Base-by-base conservation (phyloP, 2,329 filamentous ascomycete species). In the Didymella exigua region DNA sequence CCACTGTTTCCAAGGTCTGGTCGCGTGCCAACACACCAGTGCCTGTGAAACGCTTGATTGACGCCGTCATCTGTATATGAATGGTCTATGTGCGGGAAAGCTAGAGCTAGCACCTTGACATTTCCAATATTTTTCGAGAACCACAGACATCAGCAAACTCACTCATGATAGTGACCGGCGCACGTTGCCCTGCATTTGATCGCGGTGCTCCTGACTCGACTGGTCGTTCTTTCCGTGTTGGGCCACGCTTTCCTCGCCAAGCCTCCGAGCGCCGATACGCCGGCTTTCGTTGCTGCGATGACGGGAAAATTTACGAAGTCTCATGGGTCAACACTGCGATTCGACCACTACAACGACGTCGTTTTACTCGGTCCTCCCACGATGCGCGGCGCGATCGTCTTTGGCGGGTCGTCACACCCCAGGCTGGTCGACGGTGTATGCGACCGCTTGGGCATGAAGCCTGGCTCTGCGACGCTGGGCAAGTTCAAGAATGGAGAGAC, bases 401-500 rank as follows among this genome's bases (percentile, higher is more conserved):
- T 89, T 73, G 83, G 83, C 49, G 86, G 86, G 62, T 84, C 81
- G 50, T 88, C 85, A 57, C 86, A 89, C 73, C 86, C 86, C 34
- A 75, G 76, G 57, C 81, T 89, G 46, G 82, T 86, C 65, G 84
- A 88, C 60, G 80, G 82, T 50, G 87, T 89, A 67, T 89, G 86
- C 72, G 84, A 88, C 69, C 80, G 86, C 43, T 77, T 89, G 61
- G 86, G 86, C 38, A 83, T 82, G 62, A 79, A 81, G 55, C 82
- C 82, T 23, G 82, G 84, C 45, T 81, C 82, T 58, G 86, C 84
- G 60, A 81, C 85, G 58, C 77, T 89, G 62, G 81, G 83, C 61
- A 88, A 88, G 72, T 89, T 89, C 73, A 83, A 82, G 75, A 89
- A 89, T 76, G 86, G 86, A 60, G 86, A 89, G 78, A 89, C 86